Conservation (phyloP, 2,329 filamentous ascomycete species). For the Fusarium piperis region DNA sequence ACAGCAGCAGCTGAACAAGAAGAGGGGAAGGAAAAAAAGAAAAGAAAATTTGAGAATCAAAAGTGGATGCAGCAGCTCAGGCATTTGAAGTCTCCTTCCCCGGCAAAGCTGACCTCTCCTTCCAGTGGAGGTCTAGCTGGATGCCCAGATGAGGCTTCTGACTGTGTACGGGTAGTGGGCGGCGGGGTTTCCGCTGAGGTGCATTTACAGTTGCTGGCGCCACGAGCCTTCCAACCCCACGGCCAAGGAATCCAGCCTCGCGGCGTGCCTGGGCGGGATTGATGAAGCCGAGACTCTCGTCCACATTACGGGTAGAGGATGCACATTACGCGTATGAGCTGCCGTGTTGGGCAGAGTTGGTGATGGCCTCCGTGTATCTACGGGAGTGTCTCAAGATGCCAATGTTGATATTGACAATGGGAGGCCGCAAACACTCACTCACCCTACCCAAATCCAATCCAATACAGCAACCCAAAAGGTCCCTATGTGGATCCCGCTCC, state of each 20-base stretch:
- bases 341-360: not conserved
- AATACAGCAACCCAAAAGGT: not conserved
- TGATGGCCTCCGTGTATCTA: not conserved
- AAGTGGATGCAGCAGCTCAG: constrained; percentile 1
- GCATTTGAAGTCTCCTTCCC: not conserved
- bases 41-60: constrained; percentile 12
- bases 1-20: not conserved
- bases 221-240: not conserved
- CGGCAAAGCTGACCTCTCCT: not conserved
- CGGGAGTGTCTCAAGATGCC: not conserved
- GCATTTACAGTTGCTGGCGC: constrained; percentile 9
- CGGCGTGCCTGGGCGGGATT: not conserved
- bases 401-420: not conserved
- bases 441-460: not conserved
- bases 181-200: not conserved
- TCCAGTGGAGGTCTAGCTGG: not conserved
- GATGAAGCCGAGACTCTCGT: not conserved
- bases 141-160: not conserved
- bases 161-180: not conserved
- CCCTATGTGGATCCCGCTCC: constrained; percentile 17
- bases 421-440: constrained; percentile 8
- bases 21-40: not conserved
- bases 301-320: not conserved
- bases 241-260: not conserved
- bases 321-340: not conserved